phyloP scores from a whole-genome alignment of 2,329 filamentous ascomycete species.

The Hysterium pulicare region DNA sequence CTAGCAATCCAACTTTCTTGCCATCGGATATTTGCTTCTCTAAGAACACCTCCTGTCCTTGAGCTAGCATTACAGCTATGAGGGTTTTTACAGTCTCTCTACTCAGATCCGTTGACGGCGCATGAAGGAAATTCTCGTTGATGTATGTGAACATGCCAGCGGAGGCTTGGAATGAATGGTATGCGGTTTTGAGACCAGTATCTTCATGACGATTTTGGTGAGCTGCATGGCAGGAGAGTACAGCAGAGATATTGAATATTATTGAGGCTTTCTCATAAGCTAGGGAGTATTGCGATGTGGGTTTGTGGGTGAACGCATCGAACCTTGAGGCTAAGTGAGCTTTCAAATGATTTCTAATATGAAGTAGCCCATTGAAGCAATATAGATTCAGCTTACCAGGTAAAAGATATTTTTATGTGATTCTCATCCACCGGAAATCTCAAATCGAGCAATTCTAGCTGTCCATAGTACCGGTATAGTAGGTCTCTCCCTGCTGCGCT shows the following conservation, averaged over 20 bases:
- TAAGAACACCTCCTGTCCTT: conserved; percentile 94
- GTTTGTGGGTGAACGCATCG: conserved; percentile 98
- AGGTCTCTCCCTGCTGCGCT: conserved; percentile 90
- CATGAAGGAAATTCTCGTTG: conserved; percentile 98
- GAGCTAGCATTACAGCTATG: conserved; percentile 88
- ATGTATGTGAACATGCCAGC: conserved; percentile 99
- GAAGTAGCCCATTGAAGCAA: not conserved
- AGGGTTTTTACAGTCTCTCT: conserved; percentile 93
- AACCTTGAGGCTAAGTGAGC: too few relatives aligned
- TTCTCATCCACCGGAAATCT: conserved; percentile 97
- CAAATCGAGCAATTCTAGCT: conserved; percentile 89
- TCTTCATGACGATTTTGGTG: conserved; percentile 91
- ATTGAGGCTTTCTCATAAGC: conserved; percentile 98
- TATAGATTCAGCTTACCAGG: conserved; percentile 62
- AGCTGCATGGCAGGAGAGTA: conserved; percentile 92
- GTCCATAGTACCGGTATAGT: conserved; percentile 95
- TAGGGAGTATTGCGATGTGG: conserved; percentile 93
- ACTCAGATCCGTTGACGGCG: conserved; percentile 92
- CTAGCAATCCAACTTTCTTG: conserved; percentile 88
- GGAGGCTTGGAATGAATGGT: conserved; percentile 96
- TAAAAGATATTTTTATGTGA: conserved; percentile 98
- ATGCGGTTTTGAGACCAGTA: conserved; percentile 88
- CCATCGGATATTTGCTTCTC: conserved; percentile 92
- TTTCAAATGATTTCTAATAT: not conserved
- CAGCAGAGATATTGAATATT: conserved; percentile 98